A percentile compares a stretch with the other conserved stretches of the same genome.
Evolutionary conservation across 768 basidiomycete species (phyloP).

Genomic region (Podaxis sp.): DNA sequence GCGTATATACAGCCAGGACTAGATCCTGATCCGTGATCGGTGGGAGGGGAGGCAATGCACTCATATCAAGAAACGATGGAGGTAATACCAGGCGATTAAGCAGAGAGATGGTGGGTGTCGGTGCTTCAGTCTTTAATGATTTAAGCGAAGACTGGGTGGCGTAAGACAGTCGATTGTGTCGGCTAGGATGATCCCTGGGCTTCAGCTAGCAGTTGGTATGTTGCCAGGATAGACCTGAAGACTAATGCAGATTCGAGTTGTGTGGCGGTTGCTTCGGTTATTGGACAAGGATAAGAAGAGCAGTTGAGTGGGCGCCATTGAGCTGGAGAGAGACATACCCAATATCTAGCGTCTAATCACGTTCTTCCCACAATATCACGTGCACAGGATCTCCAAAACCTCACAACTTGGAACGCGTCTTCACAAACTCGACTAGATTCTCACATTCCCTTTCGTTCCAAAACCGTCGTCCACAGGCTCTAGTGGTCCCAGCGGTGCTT

Average conservation of each 20-base stretch:
- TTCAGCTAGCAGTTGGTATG: not conserved
- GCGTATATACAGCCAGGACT: slow-evolving; percentile 55
- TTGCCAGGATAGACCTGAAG: not conserved
- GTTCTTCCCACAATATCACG: not conserved
- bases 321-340: too few species aligned
- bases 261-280: too few species aligned
- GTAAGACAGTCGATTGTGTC: not conserved
- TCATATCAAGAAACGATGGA: slow-evolving; percentile 19
- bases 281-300: too few species aligned
- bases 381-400: not conserved
- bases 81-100: slow-evolving; percentile 9
- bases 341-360: not conserved
- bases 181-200: not conserved
- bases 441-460: not conserved
- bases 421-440: not conserved
- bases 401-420: not conserved
- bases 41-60: slow-evolving; percentile 43
- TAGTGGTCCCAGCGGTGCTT: not conserved
- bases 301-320: too few species aligned
- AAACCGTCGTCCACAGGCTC: not conserved
- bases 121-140: not conserved
- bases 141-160: not conserved
- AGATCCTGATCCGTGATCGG: slow-evolving; percentile 48
- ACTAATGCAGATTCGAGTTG: too few species aligned
- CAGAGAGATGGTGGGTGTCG: not conserved